Conservation (phyloP, 768 basidiomycete species). For the Macrolepiota fuliginosa region DNA sequence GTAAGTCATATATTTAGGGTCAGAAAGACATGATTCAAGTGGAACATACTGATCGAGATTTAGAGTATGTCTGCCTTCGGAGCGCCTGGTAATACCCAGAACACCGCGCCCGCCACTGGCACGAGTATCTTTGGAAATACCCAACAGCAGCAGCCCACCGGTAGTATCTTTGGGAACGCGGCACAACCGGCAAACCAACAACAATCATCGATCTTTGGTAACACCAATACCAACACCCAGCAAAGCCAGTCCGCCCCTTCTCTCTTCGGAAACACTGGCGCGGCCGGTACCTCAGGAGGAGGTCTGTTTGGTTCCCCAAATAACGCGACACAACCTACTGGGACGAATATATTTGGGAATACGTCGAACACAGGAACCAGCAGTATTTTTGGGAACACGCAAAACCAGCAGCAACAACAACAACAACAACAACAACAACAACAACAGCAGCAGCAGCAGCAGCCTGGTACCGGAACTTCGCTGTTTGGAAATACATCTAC, state of each 20-base stretch:
- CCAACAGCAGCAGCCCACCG: conserved; percentile 14
- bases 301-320: conserved; percentile 8
- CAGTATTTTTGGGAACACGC: conserved; percentile 23
- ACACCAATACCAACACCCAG: conserved; percentile 15
- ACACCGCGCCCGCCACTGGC: conserved; percentile 11
- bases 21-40: neutral
- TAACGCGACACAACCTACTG: conserved; percentile 13
- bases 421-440: conserved; percentile 8
- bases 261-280: conserved; percentile 6
- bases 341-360: conserved; percentile 12
- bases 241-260: conserved; percentile 7
- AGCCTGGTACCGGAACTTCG: neutral
- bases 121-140: conserved; percentile 22
- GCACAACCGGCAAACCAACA: conserved; percentile 3
- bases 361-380: conserved; percentile 9
- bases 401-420: conserved; percentile 5
- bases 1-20: neutral
- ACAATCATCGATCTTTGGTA: conserved; percentile 22
- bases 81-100: conserved; percentile 17
- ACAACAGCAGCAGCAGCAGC: conserved; percentile 17
- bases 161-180: conserved; percentile 17
- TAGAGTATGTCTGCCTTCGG: conserved; percentile 26
- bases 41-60: conserved; percentile 1
- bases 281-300: conserved; percentile 9
- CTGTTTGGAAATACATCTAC: conserved; percentile 14